A percentile compares a stretch with the other conserved stretches of the same genome.
Conservation (phyloP, 2,329 filamentous ascomycete genomes). For the Pyricularia sp. region DNA sequence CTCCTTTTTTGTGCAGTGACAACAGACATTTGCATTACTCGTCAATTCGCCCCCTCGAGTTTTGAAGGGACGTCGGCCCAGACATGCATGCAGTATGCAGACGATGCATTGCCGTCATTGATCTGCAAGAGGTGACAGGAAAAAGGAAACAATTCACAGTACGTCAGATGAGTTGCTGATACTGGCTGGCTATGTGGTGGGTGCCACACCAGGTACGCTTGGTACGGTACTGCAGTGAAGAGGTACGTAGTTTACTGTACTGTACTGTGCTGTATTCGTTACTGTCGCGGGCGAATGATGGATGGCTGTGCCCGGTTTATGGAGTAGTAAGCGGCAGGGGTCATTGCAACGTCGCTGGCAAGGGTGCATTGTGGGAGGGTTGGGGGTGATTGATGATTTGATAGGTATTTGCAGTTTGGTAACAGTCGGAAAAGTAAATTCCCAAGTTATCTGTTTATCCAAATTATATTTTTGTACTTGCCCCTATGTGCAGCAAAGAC, state of each 20-base stretch:
- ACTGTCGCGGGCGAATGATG: background rate
- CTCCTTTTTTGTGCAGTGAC: background rate
- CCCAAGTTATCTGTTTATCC: too few species aligned
- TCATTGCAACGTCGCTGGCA: background rate
- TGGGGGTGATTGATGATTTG: background rate
- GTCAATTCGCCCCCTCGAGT: background rate
- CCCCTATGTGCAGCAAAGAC: too few species aligned
- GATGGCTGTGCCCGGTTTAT: background rate
- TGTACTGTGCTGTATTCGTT: background rate
- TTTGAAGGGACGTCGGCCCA: background rate
- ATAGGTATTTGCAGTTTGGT: background rate
- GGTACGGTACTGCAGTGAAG: background rate
- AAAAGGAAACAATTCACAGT: background rate
- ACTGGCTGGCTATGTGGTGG: background rate
- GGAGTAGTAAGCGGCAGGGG: background rate
- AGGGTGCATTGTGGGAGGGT: background rate
- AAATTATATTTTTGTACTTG: too few species aligned
- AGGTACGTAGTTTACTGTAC: background rate
- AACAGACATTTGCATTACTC: background rate
- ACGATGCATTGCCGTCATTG: background rate
- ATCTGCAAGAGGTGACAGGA: background rate
- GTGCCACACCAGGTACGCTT: too few species aligned
- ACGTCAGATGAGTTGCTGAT: background rate
- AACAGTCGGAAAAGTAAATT: background rate
- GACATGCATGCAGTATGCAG: background rate